phyloP scores from a whole-genome alignment of 2,329 filamentous ascomycete species.

The Penicillium hesseltinei region DNA sequence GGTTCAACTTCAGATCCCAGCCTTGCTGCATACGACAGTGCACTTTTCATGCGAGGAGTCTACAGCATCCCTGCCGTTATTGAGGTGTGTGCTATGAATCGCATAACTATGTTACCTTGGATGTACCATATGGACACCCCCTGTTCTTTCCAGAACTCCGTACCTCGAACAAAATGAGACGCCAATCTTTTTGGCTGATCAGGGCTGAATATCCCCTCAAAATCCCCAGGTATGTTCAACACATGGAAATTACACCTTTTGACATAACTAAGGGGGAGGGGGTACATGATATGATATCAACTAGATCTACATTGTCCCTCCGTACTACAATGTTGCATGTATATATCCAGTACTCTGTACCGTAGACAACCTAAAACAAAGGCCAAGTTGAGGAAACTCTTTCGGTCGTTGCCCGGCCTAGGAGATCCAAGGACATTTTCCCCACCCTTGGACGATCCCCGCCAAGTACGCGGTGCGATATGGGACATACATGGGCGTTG shows the following conservation, averaged over 20 bases:
- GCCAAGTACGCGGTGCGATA: slow-evolving; percentile 16
- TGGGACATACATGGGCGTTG: slow-evolving; percentile 12
- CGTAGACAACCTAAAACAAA: background rate
- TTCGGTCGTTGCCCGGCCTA: slow-evolving; percentile 15
- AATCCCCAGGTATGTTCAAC: slow-evolving; percentile 13
- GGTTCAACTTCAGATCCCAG: slow-evolving; percentile 20
- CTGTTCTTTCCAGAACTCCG: background rate
- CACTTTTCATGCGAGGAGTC: slow-evolving; percentile 22
- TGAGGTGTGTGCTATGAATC: slow-evolving; percentile 4
- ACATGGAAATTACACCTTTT: slow-evolving; percentile 15
- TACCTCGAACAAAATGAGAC: background rate
- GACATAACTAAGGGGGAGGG: slow-evolving; percentile 11
- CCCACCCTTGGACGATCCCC: slow-evolving; percentile 16
- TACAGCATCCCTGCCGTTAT: slow-evolving; percentile 21
- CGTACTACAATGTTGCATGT: background rate
- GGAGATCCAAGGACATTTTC: slow-evolving; percentile 11
- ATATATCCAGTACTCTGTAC: background rate
- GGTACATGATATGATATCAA: slow-evolving; percentile 15
- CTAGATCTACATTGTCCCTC: slow-evolving; percentile 7
- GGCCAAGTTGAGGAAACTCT: slow-evolving; percentile 3
- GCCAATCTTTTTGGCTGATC: background rate
- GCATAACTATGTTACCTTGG: background rate
- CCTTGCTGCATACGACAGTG: slow-evolving; percentile 15
- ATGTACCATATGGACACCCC: background rate
- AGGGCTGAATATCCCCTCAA: slow-evolving; percentile 4